Conservation (phyloP, 1,284 basidiomycete species). For the Acaromyces ingoldii region DNA sequence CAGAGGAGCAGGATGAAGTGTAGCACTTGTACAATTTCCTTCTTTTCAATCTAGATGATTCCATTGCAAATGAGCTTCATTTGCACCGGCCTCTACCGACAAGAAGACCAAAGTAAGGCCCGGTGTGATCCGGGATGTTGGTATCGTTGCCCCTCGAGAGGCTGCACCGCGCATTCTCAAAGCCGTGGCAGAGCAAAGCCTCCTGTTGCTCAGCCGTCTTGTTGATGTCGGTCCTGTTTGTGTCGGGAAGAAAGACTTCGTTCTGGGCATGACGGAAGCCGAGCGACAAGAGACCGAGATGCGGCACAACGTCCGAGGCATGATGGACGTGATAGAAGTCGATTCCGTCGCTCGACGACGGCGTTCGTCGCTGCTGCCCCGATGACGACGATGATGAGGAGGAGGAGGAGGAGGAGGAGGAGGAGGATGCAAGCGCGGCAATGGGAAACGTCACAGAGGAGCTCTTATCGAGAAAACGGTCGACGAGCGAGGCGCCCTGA, state of each 20-base stretch:
- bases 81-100: too few species aligned
- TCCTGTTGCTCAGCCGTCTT: too few species aligned
- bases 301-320: background rate
- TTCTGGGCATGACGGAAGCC: background rate
- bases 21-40: too few species aligned
- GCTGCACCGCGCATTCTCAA: background rate
- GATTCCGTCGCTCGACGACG: too few species aligned
- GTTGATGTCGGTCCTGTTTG: background rate
- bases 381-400: too few species aligned
- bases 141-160: background rate
- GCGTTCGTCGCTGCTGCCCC: too few species aligned
- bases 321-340: background rate
- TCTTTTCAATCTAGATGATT: too few species aligned
- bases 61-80: too few species aligned
- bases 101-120: background rate
- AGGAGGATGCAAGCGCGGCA: too few species aligned
- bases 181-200: background rate
- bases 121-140: background rate
- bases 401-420: too few species aligned
- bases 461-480: background rate
- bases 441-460: too few species aligned
- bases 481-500: background rate
- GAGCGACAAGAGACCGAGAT: background rate
- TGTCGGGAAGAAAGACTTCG: background rate
- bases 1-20: conserved; percentile 16